phyloP scores from a whole-genome alignment of 2,329 filamentous ascomycete genomes.

The Helotiales sp. region DNA sequence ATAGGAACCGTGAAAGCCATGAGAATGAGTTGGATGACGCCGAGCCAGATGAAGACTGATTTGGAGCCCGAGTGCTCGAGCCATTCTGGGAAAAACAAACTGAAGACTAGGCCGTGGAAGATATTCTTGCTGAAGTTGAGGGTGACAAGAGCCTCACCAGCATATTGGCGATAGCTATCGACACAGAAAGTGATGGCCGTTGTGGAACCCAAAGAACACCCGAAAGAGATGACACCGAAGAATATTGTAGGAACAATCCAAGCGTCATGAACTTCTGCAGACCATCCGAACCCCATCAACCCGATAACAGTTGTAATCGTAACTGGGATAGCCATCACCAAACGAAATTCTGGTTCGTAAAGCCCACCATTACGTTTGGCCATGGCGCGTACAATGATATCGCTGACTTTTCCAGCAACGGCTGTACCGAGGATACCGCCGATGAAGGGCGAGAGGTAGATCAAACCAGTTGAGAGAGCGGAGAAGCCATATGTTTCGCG shows the following conservation, averaged over 20 bases:
- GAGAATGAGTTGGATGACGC: conserved; percentile 80
- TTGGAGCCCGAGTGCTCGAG: conserved; percentile 75
- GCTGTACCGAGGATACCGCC: conserved; percentile 90
- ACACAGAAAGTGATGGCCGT: conserved; percentile 94
- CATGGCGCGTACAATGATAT: conserved; percentile 83
- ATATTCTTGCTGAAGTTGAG: conserved; percentile 95
- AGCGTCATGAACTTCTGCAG: conserved; percentile 70
- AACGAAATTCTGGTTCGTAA: conserved; percentile 92
- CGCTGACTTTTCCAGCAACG: conserved; percentile 86
- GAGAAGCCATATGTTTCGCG: conserved; percentile 77
- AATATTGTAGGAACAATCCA: conserved; percentile 96
- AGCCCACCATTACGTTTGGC: conserved; percentile 85
- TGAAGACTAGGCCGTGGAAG: conserved; percentile 86
- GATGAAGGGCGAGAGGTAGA: conserved; percentile 90
- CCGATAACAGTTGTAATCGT: conserved; percentile 79
- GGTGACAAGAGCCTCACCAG: conserved; percentile 91
- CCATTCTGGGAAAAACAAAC: conserved; percentile 88
- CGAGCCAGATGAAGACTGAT: conserved; percentile 80
- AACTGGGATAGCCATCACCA: conserved; percentile 86
- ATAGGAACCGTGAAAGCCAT: conserved; percentile 82
- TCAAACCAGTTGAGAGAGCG: conserved; percentile 78
- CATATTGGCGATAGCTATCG: conserved; percentile 91
- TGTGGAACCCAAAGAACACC: conserved; percentile 86
- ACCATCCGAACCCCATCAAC: conserved; percentile 97
- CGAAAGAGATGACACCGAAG: conserved; percentile 90